phyloP scores from a whole-genome alignment of 768 basidiomycete genomes.

The Leccinum obscurum region DNA sequence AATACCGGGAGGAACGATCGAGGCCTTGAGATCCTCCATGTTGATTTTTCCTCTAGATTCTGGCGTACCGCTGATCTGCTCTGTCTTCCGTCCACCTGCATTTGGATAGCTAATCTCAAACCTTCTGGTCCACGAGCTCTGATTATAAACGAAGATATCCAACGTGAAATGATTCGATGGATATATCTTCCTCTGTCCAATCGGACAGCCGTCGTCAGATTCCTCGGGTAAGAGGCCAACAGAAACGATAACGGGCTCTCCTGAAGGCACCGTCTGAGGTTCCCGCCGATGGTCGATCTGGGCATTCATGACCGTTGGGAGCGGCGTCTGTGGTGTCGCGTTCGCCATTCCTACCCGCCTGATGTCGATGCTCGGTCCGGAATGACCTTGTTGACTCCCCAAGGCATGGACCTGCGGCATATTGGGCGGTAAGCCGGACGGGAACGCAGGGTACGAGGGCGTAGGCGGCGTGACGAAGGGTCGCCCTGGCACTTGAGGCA shows the following conservation, averaged over 20 bases:
- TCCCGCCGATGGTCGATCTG: conserved; percentile 35
- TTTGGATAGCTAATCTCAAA: conserved; percentile 77
- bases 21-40: conserved; percentile 30
- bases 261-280: conserved; percentile 20
- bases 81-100: conserved; percentile 44
- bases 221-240: conserved; percentile 49
- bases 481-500: conserved; percentile 20
- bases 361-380: conserved; percentile 65
- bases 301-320: conserved; percentile 48
- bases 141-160: conserved; percentile 88
- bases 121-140: conserved; percentile 69
- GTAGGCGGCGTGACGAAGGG: conserved; percentile 47
- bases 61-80: conserved; percentile 25
- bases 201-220: conserved; percentile 10
- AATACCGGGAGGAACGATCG: conserved; percentile 53
- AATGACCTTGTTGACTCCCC: conserved; percentile 46
- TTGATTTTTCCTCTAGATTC: conserved; percentile 18
- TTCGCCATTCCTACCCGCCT: conserved; percentile 41
- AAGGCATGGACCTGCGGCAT: conserved; percentile 58
- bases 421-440: conserved; percentile 43
- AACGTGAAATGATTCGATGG: conserved; percentile 75
- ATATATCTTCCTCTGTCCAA: conserved; percentile 52
- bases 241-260: conserved; percentile 69
- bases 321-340: conserved; percentile 51
- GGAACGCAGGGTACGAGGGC: conserved; percentile 74